phyloP scores from a whole-genome alignment of 768 basidiomycete species.

The Termitomyces bulborhizus region DNA sequence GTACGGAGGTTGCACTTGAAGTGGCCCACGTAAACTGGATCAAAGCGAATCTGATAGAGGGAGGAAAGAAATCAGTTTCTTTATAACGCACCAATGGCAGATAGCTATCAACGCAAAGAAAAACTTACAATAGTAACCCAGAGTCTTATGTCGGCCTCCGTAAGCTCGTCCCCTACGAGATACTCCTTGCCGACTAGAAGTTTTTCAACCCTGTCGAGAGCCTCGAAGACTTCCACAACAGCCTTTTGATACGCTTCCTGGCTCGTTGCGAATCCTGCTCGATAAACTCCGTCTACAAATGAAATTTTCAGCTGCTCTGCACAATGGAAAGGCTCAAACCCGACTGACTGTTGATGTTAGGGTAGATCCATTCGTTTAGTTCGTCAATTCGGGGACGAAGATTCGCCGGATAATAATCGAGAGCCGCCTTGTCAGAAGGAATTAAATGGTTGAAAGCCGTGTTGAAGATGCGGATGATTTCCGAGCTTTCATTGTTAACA shows the following conservation, averaged over 20 bases:
- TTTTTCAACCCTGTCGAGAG: conserved; percentile 78
- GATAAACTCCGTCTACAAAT: conserved; percentile 78
- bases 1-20: conserved; percentile 92
- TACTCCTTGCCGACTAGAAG: conserved; percentile 75
- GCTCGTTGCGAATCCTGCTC: conserved; percentile 77
- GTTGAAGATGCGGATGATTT: conserved; percentile 95
- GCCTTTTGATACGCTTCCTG: conserved; percentile 71
- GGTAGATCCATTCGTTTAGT: conserved; percentile 83
- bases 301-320: not conserved
- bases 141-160: conserved; percentile 81
- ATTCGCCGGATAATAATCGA: conserved; percentile 76
- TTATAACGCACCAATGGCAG: not conserved
- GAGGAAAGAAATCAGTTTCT: not conserved
- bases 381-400: conserved; percentile 74
- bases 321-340: not conserved
- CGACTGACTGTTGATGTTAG: conserved; percentile 72
- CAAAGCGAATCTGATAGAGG: conserved; percentile 66
- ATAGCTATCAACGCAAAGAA: not conserved
- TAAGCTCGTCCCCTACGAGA: conserved; percentile 76
- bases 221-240: conserved; percentile 51
- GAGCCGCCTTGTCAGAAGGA: conserved; percentile 52
- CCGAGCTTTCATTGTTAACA: conserved; percentile 94
- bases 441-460: conserved; percentile 72
- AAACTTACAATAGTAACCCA: conserved; percentile 84
- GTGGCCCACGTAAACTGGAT: conserved; percentile 83